Percentiles rank a stretch among this genome's conserved stretches.
These are phyloP conservation scores for Xylariaceae sp. DNA, from an alignment of 2,329 filamentous ascomycete genomes.

Conservation along the genomic window DNA sequence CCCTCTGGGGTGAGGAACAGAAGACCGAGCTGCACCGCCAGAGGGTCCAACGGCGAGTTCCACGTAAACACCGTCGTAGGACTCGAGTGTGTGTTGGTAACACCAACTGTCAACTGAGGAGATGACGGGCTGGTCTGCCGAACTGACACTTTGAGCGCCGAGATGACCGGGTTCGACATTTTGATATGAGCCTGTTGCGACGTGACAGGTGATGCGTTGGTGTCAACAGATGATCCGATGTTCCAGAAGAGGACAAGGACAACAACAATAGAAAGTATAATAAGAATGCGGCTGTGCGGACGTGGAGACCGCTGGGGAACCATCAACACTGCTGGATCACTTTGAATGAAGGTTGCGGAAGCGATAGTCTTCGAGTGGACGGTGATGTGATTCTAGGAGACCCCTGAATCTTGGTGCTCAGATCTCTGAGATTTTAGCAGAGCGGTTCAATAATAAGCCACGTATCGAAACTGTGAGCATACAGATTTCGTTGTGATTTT, in stretches of 20 bases:
- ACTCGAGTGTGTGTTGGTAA: conserved; percentile 48
- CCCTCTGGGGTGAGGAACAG: conserved; percentile 47
- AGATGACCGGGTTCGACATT: conserved; percentile 32
- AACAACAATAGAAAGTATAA: conserved; percentile 21
- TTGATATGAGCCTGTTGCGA: conserved; percentile 17
- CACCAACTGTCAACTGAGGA: conserved; percentile 44
- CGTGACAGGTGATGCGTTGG: background rate
- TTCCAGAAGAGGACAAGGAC: conserved; percentile 29
- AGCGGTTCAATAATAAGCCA: too few species aligned
- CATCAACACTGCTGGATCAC: conserved; percentile 18
- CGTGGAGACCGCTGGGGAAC: conserved; percentile 20
- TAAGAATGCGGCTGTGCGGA: conserved; percentile 23
- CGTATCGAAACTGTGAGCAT: background rate
- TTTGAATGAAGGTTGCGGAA: background rate
- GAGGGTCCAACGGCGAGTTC: conserved; percentile 52
- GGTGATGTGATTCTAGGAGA: conserved; percentile 2
- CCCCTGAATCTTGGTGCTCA: background rate
- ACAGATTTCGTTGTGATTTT: background rate
- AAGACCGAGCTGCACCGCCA: conserved; percentile 50
- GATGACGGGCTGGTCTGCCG: conserved; percentile 37
- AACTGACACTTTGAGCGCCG: conserved; percentile 38
- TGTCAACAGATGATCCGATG: conserved; percentile 10
- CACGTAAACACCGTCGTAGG: conserved; percentile 51
- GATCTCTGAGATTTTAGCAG: background rate
- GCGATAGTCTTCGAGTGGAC: conserved; percentile 8